Percentiles rank a stretch among this genome's conserved stretches.
These are phyloP conservation scores for Diddensiella caesifluorescens DNA, from an alignment of 805 yeast species.

Conservation along the genomic window DNA sequence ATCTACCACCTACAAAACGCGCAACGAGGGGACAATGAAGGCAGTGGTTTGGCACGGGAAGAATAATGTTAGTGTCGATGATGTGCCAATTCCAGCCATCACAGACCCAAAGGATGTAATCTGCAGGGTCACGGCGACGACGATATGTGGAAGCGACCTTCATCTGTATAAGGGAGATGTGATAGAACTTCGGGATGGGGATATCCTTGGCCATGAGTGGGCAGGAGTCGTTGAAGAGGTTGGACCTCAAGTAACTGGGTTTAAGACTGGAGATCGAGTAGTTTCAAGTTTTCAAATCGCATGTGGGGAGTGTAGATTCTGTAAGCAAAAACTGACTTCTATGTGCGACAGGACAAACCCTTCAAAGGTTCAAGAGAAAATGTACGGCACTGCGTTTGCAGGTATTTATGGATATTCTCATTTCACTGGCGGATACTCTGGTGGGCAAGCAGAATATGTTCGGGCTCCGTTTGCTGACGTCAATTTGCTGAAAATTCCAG, in stretches of 20 bases:
- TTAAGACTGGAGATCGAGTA: conserved; percentile 78
- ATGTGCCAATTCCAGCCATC: conserved; percentile 61
- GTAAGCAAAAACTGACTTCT: conserved; percentile 60
- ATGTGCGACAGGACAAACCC: conserved; percentile 49
- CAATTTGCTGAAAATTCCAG: conserved; percentile 47
- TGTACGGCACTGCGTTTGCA: conserved; percentile 67
- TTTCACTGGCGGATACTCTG: conserved; percentile 72
- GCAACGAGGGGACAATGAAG: background rate
- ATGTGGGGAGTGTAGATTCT: conserved; percentile 44
- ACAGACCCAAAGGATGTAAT: conserved; percentile 62
- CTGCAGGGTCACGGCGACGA: conserved; percentile 73
- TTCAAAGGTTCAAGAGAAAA: background rate
- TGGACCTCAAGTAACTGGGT: conserved; percentile 57
- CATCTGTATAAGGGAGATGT: conserved; percentile 75
- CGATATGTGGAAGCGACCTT: conserved; percentile 83
- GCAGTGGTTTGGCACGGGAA: conserved; percentile 25
- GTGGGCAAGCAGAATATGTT: conserved; percentile 71
- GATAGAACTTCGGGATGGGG: conserved; percentile 45
- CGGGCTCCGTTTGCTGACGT: conserved; percentile 77
- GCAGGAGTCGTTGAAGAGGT: conserved; percentile 70
- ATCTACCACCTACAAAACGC: background rate
- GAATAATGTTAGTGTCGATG: conserved; percentile 60
- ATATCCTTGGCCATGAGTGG: conserved; percentile 88
- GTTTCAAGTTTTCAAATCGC: conserved; percentile 91
- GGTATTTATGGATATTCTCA: conserved; percentile 36